phyloP scores from a whole-genome alignment of 768 basidiomycete genomes.

The Agrocybe pediades region DNA sequence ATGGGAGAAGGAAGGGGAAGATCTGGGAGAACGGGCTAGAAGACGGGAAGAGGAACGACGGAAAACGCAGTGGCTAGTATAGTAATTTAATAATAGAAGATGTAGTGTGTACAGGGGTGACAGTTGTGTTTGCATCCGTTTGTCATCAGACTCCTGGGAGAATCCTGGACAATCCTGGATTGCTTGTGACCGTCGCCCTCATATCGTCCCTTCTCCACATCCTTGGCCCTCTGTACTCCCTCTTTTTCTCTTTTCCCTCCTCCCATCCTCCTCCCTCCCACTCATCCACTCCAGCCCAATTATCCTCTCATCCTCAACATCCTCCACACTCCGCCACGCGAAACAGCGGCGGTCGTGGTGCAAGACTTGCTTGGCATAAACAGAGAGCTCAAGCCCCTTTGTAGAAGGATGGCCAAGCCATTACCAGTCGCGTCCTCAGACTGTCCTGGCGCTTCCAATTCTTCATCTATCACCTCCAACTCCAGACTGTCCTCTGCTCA shows the following conservation, averaged over 20 bases:
- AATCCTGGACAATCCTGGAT: slow-evolving; percentile 20
- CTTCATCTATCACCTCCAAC: slow-evolving; percentile 11
- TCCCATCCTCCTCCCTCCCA: slow-evolving; percentile 19
- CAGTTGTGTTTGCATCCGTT: slow-evolving; percentile 12
- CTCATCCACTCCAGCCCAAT: slow-evolving; percentile 7
- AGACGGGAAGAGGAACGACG: slow-evolving; percentile 59
- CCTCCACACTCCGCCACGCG: slow-evolving; percentile 3
- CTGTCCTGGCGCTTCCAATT: slow-evolving; percentile 22
- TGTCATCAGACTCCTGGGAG: slow-evolving; percentile 20
- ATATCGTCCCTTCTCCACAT: slow-evolving; percentile 11
- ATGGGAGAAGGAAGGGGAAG: slow-evolving; percentile 33
- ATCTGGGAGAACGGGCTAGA: slow-evolving; percentile 37
- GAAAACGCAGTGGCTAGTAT: slow-evolving; percentile 26
- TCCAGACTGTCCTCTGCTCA: slow-evolving; percentile 2
- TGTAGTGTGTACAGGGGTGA: slow-evolving; percentile 11
- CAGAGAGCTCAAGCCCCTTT: slow-evolving; percentile 30
- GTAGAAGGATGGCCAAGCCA: slow-evolving; percentile 57
- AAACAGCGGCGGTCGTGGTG: slow-evolving; percentile 16
- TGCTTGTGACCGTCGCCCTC: slow-evolving; percentile 16
- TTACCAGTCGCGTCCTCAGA: slow-evolving; percentile 34
- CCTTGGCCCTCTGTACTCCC: not conserved
- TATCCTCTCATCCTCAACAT: not conserved
- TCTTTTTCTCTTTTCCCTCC: slow-evolving; percentile 9
- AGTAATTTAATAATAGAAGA: not conserved
- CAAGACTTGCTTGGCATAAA: slow-evolving; percentile 42